phyloP scores from a whole-genome alignment of 192 early-diverging fungal species.

The Obelidium mucronatum region DNA sequence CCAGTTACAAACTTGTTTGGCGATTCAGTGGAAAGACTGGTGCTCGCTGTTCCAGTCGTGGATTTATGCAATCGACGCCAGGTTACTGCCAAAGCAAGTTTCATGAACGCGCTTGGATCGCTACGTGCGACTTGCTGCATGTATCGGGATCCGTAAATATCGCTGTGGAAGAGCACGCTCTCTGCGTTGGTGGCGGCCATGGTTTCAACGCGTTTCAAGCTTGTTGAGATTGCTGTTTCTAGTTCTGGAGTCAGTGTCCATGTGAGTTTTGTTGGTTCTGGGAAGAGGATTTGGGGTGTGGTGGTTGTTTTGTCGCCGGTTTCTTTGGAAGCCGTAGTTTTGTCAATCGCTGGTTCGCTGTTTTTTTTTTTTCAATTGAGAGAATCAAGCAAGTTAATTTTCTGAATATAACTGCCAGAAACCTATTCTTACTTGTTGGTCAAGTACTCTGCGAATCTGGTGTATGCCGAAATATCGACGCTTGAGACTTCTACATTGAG shows the following conservation, averaged over 20 bases:
- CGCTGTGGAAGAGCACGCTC: slow-evolving; percentile 72
- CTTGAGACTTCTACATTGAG: slow-evolving; percentile 85
- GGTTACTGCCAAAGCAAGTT: slow-evolving; percentile 87
- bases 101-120: slow-evolving; percentile 88
- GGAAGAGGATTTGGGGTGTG: slow-evolving; percentile 49
- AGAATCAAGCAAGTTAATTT: background rate
- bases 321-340: background rate
- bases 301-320: background rate
- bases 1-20: slow-evolving; percentile 72
- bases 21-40: background rate
- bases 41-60: background rate
- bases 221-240: slow-evolving; percentile 61
- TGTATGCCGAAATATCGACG: slow-evolving; percentile 83
- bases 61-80: slow-evolving; percentile 76
- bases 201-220: slow-evolving; percentile 49
- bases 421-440: slow-evolving; percentile 55
- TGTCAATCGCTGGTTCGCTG: background rate
- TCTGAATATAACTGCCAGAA: background rate
- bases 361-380: background rate
- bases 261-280: slow-evolving; percentile 66
- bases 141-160: slow-evolving; percentile 81
- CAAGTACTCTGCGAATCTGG: slow-evolving; percentile 75
- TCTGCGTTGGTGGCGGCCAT: slow-evolving; percentile 66
- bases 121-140: slow-evolving; percentile 74
- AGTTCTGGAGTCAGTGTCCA: slow-evolving; percentile 73